phyloP scores from a whole-genome alignment of 2,329 filamentous ascomycete genomes.

The Epichloe scottii region DNA sequence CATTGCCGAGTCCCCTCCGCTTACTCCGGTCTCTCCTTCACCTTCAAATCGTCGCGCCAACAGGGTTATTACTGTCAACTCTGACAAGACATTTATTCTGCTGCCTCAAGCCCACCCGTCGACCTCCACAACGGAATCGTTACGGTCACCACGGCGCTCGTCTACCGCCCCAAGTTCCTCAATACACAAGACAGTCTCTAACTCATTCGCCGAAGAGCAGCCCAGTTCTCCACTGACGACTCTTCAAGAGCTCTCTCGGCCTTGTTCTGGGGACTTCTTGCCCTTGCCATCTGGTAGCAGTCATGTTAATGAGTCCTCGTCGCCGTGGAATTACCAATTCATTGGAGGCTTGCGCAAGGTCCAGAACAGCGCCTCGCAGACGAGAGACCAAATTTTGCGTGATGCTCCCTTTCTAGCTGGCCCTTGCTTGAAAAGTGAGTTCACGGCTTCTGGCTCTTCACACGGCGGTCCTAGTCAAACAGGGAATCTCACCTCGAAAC shows the following conservation, averaged over 20 bases:
- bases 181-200: slow-evolving; percentile 19
- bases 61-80: slow-evolving; percentile 36
- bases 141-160: slow-evolving; percentile 29
- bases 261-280: slow-evolving; percentile 4
- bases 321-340: slow-evolving; percentile 42
- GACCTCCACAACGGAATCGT: slow-evolving; percentile 18
- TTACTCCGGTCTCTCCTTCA: slow-evolving; percentile 13
- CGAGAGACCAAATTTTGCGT: background rate
- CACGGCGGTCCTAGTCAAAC: background rate
- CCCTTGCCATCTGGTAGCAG: slow-evolving; percentile 10
- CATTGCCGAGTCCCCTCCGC: background rate
- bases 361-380: slow-evolving; percentile 9
- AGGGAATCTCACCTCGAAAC: slow-evolving; percentile 11
- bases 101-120: slow-evolving; percentile 21
- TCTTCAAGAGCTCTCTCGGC: slow-evolving; percentile 24
- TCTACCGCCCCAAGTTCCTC: slow-evolving; percentile 34
- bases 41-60: slow-evolving; percentile 16
- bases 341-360: slow-evolving; percentile 44
- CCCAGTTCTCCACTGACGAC: slow-evolving; percentile 37
- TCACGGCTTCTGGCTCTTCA: background rate
- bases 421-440: background rate
- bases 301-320: slow-evolving; percentile 12
- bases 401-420: background rate
- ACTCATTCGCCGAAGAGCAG: slow-evolving; percentile 29
- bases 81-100: slow-evolving; percentile 48